A percentile compares a stretch with the other conserved stretches of the same genome.
Evolutionary conservation across 176 grass and related monocot genomes (phyloP).

Genomic region (Triticum dicoccoides): DNA sequence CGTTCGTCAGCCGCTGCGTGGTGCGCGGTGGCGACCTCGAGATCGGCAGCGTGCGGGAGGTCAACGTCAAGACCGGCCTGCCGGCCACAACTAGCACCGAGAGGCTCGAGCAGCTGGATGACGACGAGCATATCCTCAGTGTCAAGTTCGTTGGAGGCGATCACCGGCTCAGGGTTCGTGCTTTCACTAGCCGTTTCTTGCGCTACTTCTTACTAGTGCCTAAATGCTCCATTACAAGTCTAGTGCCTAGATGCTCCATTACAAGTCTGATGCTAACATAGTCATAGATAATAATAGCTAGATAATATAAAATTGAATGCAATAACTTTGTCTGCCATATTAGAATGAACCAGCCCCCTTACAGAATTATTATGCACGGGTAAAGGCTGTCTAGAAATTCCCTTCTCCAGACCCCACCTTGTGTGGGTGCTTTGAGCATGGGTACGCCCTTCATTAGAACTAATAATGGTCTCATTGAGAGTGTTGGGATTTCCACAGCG

Average conservation of each 20-base stretch:
- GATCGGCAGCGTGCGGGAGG: constrained; percentile 76
- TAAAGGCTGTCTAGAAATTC: too few relatives aligned
- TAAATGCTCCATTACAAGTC: background rate
- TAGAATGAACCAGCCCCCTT: background rate
- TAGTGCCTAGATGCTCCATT: background rate
- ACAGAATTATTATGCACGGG: too few relatives aligned
- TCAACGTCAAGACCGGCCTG: constrained; percentile 79
- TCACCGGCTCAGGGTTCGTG: constrained; percentile 69
- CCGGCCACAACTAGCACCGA: constrained; percentile 84
- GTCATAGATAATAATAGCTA: background rate
- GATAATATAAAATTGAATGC: background rate
- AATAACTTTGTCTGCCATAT: background rate
- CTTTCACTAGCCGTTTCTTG: background rate
- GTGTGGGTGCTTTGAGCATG: too few relatives aligned
- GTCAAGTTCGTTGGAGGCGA: constrained; percentile 83
- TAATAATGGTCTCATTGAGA: background rate
- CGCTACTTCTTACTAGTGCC: background rate
- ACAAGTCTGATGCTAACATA: background rate
- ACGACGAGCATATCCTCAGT: constrained; percentile 72
- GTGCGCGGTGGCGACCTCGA: constrained; percentile 62
- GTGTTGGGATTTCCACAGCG: background rate
- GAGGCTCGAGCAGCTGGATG: constrained; percentile 70
- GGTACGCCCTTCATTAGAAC: too few relatives aligned
- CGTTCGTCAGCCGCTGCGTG: constrained; percentile 76
- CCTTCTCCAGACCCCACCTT: too few relatives aligned